Evolutionary conservation across 2,329 filamentous ascomycete species (phyloP).

Genomic region (Geosmithia morbida): DNA sequence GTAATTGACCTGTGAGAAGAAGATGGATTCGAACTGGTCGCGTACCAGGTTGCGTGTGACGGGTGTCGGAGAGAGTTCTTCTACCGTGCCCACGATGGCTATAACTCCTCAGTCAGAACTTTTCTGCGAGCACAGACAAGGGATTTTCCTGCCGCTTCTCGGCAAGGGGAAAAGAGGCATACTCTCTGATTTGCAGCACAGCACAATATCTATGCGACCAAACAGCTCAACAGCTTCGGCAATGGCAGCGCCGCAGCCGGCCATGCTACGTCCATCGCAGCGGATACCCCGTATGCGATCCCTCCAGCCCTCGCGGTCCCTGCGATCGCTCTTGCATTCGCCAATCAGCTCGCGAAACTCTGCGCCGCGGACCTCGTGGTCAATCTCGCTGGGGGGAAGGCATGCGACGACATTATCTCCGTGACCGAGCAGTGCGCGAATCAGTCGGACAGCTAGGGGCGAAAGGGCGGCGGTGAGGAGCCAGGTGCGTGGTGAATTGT

Average conservation of each 20-base stretch:
- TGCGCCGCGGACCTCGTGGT: constrained; percentile 58
- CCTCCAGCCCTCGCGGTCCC: constrained; percentile 64
- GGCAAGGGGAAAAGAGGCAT: constrained; percentile 9
- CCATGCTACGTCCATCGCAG: constrained; percentile 46
- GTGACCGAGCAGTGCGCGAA: constrained; percentile 70
- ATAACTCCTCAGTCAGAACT: background rate
- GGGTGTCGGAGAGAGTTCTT: constrained; percentile 65
- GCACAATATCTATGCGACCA: constrained; percentile 74
- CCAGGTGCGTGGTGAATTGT: constrained; percentile 77
- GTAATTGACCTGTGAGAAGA: constrained; percentile 92
- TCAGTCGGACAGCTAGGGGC: constrained; percentile 70
- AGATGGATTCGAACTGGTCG: constrained; percentile 88
- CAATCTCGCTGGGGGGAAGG: constrained; percentile 63
- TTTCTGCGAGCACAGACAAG: background rate
- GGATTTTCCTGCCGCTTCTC: background rate
- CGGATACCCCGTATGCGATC: constrained; percentile 56
- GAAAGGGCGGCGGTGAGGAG: constrained; percentile 79
- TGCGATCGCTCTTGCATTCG: constrained; percentile 45
- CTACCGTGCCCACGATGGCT: constrained; percentile 82
- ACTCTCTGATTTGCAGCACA: constrained; percentile 85
- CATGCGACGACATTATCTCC: constrained; percentile 85
- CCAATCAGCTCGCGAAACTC: constrained; percentile 72
- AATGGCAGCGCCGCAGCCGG: constrained; percentile 70
- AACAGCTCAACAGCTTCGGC: constrained; percentile 78
- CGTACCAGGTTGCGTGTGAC: constrained; percentile 66